Conservation (phyloP, 164 flowering plant species). For the Magnolia sinica region DNA sequence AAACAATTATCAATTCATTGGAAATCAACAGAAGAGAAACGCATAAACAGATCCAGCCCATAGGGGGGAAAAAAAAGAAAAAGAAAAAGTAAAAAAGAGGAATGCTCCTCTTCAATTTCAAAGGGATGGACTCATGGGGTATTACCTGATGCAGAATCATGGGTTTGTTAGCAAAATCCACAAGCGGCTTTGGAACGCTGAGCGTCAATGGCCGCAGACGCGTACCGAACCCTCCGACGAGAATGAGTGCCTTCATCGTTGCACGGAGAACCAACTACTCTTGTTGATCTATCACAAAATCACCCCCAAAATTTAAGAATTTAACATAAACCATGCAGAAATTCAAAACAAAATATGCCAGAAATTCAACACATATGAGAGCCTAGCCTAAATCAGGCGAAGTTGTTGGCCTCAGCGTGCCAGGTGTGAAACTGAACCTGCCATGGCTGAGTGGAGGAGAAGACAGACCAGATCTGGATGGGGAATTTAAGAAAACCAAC, state of each 20-base stretch:
- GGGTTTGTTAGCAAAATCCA: slow-evolving; percentile 98
- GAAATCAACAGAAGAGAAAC: not conserved
- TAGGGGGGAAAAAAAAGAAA: no score
- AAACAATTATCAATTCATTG: no score
- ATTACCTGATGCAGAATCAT: slow-evolving; percentile 98
- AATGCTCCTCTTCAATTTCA: not conserved
- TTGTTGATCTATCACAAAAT: slow-evolving; percentile 17
- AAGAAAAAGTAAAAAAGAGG: not conserved
- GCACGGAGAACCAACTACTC: slow-evolving; percentile 15
- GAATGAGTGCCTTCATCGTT: slow-evolving; percentile 97
- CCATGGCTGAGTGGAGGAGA: not conserved
- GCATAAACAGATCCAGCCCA: not conserved
- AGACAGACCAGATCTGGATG: not conserved
- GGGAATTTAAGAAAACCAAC: not conserved
- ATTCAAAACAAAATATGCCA: not conserved
- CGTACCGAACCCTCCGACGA: slow-evolving; percentile 97
- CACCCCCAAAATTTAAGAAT: not conserved
- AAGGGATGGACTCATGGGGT: not conserved
- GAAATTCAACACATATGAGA: slow-evolving; percentile 2
- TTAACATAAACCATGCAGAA: not conserved
- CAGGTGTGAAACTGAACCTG: slow-evolving; percentile 9
- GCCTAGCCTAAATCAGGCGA: not conserved
- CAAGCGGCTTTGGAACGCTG: slow-evolving; percentile 95
- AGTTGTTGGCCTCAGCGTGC: not conserved
- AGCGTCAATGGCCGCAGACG: slow-evolving; percentile 98